A percentile compares a stretch with the other conserved stretches of the same genome.
Evolutionary conservation across 2,329 filamentous ascomycete species (phyloP).

Genomic region (Fusarium xylarioides): DNA sequence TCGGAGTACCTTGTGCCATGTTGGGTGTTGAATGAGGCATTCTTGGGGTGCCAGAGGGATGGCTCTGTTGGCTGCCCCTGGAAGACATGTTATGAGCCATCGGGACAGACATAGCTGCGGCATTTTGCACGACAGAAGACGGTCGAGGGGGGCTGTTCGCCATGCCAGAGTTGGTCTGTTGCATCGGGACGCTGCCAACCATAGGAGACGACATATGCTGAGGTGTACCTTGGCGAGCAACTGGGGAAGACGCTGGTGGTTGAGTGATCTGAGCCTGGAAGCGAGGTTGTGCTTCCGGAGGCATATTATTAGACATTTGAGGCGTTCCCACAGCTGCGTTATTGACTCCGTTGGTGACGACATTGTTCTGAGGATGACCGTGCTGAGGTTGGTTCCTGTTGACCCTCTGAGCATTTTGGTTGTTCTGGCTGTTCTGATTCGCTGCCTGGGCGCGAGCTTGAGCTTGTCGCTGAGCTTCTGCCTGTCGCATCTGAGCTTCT

Average conservation of each 20-base stretch:
- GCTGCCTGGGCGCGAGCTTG: slow-evolving; percentile 44
- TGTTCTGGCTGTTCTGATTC: slow-evolving; percentile 41
- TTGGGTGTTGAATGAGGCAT: slow-evolving; percentile 70
- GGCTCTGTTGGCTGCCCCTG: slow-evolving; percentile 73
- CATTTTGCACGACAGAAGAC: slow-evolving; percentile 70
- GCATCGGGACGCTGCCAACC: slow-evolving; percentile 70
- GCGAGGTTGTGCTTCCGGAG: slow-evolving; percentile 53
- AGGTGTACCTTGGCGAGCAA: slow-evolving; percentile 69
- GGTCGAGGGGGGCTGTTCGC: slow-evolving; percentile 74
- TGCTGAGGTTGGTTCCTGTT: slow-evolving; percentile 46
- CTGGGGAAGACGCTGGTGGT: slow-evolving; percentile 73
- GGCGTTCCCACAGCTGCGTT: slow-evolving; percentile 52
- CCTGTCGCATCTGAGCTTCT: slow-evolving; percentile 49
- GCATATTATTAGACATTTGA: slow-evolving; percentile 52
- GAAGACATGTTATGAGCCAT: slow-evolving; percentile 71
- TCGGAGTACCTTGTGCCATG: slow-evolving; percentile 67
- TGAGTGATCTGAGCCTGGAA: slow-evolving; percentile 68
- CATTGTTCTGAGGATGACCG: slow-evolving; percentile 51
- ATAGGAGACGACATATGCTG: slow-evolving; percentile 73
- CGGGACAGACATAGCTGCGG: slow-evolving; percentile 64
- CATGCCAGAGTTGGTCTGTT: slow-evolving; percentile 72
- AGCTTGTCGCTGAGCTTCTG: slow-evolving; percentile 50
- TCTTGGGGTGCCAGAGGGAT: slow-evolving; percentile 69
- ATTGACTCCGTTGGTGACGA: slow-evolving; percentile 48
- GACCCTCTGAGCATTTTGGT: slow-evolving; percentile 41